Percentiles rank a stretch among this genome's conserved stretches.
These are phyloP conservation scores for Paramecium octaurelia DNA, from an alignment of 73 alveolate species.

Conservation along the genomic window DNA sequence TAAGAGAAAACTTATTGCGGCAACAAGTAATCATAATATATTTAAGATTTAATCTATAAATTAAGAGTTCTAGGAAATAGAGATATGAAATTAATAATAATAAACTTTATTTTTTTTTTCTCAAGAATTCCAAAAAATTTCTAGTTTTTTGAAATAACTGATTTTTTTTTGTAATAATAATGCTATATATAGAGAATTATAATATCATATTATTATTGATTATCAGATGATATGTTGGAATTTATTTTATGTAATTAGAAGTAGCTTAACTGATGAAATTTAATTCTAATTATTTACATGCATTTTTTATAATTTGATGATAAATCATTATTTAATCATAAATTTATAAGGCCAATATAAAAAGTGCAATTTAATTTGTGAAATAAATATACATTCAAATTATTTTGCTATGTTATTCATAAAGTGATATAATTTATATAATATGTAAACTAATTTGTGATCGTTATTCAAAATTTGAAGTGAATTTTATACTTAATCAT, in stretches of 20 bases:
- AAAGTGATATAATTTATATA: not conserved
- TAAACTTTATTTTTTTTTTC: too few relatives aligned
- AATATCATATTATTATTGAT: not conserved
- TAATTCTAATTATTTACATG: not conserved
- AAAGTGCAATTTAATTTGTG: too few relatives aligned
- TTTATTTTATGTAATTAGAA: too few relatives aligned
- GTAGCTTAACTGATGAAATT: too few relatives aligned
- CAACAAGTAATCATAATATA: too few relatives aligned
- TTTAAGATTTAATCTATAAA: too few relatives aligned
- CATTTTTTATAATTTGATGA: too few relatives aligned
- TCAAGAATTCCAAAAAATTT: not conserved
- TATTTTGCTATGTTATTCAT: not conserved
- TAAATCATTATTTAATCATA: not conserved
- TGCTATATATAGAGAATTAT: too few relatives aligned
- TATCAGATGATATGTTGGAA: not conserved
- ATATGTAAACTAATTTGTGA: not conserved
- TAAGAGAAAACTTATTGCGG: too few relatives aligned
- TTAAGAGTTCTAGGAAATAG: not conserved
- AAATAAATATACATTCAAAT: not conserved
- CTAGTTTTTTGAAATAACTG: too few relatives aligned
- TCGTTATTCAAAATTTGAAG: not conserved
- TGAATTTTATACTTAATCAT: not conserved
- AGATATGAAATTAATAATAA: not conserved
- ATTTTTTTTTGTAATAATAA: too few relatives aligned
- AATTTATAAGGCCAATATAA: too few relatives aligned